A percentile compares a stretch with the other conserved stretches of the same genome.
Evolutionary conservation across 2,329 filamentous ascomycete species (phyloP).

Genomic region (Fusarium nisikadoi): DNA sequence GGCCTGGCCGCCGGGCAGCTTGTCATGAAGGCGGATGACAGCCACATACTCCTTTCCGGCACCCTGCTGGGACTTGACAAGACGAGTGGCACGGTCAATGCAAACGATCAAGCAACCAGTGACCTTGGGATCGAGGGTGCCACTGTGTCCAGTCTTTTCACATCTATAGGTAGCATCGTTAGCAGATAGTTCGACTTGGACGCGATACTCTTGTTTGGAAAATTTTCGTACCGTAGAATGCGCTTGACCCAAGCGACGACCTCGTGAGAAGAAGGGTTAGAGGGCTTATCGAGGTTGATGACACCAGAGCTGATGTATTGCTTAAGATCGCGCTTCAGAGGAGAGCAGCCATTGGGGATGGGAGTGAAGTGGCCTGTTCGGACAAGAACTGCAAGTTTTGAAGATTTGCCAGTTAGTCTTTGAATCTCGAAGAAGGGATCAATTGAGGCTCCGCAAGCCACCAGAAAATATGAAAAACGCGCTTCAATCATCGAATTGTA

Average conservation of each 20-base stretch:
- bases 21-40: conserved; percentile 94
- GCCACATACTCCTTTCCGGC: conserved; percentile 99
- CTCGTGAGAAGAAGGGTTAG: conserved; percentile 97
- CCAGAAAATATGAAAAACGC: conserved; percentile 1
- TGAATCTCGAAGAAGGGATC: neutral
- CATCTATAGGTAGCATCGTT: conserved; percentile 43
- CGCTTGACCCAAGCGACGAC: conserved; percentile 99
- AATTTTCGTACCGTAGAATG: conserved; percentile 78
- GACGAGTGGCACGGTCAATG: conserved; percentile 94
- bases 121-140: conserved; percentile 97
- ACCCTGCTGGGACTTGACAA: conserved; percentile 98
- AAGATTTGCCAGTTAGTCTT: conserved; percentile 32
- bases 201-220: conserved; percentile 10
- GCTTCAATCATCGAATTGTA: neutral
- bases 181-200: conserved; percentile 22
- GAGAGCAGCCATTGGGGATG: conserved; percentile 91
- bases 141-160: conserved; percentile 98
- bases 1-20: conserved; percentile 89
- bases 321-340: conserved; percentile 93
- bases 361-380: conserved; percentile 97
- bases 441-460: conserved; percentile 6
- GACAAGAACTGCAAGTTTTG: conserved; percentile 74
- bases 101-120: conserved; percentile 95
- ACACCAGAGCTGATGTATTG: conserved; percentile 97
- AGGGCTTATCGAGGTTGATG: conserved; percentile 88